Evolutionary conservation across 495 filamentous ascomycete species (phyloP), one percentile per base, ranked within the genome.

Genomic region (Chaetomium fimeti): DNA sequence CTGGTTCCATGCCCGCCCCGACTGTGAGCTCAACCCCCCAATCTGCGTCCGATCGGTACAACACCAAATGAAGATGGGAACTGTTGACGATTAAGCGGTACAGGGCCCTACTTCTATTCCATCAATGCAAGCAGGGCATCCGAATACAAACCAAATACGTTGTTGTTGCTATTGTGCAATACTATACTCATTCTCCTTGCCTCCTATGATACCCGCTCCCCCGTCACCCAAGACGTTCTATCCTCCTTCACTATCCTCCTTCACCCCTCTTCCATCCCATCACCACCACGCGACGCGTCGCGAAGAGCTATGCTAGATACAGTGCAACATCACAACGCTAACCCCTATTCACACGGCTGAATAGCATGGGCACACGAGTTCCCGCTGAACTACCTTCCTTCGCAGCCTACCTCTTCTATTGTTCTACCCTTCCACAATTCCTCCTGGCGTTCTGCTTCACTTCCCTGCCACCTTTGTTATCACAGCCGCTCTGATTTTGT

Each of bases 241-340:
- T 12, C 29, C 43, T 29, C 3, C n/a, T 45, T 51, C 43, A 18
- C n/a, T n/a, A n/a, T n/a, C 18, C 45, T 9, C 24, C 25, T 16
- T 15, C 60, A 11, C 28, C 57, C 22, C 12, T 27, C 60, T 28
- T 62, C 22, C 38, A 13, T 62, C 49, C 49, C 38, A 45, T 55
- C 60, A 55, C 36, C 60, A 55, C 49, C 60, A 54, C n/a, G 7
- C 3, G 18, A 20, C n/a, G n/a, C 43, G 24, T 40, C 45, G 6
- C 20, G 8, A 22, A 53, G 38, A n/a, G 15, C 27, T 12, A 11
- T 55, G 48, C 49, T 13, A 27, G 5, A 3, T 29, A 62, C 49
- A 29, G 60, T 62, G 60, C 51, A 47, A 24, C 45, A 38, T 27
- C 2, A 7, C n/a, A 25, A 18, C 20, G n/a, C 42, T 25, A 11